Evolutionary conservation across 176 grass and related monocot genomes (phyloP), one percentile per base, ranked within the genome.

Genomic region (Juncus inflexus): DNA sequence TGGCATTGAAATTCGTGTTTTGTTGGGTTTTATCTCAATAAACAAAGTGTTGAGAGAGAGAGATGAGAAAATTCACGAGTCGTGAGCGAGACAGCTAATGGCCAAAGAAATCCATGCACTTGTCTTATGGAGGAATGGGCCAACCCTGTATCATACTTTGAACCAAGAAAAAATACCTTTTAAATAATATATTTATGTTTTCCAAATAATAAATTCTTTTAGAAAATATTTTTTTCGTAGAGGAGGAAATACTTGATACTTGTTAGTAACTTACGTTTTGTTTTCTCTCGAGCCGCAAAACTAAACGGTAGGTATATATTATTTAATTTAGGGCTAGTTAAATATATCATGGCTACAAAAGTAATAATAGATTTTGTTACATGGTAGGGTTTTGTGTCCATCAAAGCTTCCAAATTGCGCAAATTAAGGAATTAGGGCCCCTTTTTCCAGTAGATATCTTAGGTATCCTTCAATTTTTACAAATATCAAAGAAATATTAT

Each of bases 341-440:
- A 41, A 13, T 69, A 56, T 16, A 55, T 69, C 6, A 66, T 62
- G 71, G 15, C 14, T 53, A 53, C 45, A 74, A 39, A 74, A 53
- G 60, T 53, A 60, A 51, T 28, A 28, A 61, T 55, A 10, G 35
- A 58, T 15, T 73, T 12, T 35, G 68, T 47, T 61, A 61, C 12
- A 45, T 74, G 50, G 56, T 74, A 54, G 60, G 71, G 71, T 62
- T 50, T 51, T 74, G 71, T 15, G 62, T 35, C 71, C 71, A 74
- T 63, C 15, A 61, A 16, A 12, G 58, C 39, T 62, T 51, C 19
- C 71, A 74, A 52, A 37, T 40, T 60, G 55, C 71, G 38, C 57
- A 64, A 74, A 39, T 63, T 54, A 62, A 63, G 64, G 64, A 67
- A 51, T 4, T 40, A 65, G 37, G 43, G 4, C 4, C 9, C 43